Evolutionary conservation across 2,329 filamentous ascomycete genomes (phyloP), one percentile per base, ranked within the genome.

Genomic region (Pseudocercospora ulei): DNA sequence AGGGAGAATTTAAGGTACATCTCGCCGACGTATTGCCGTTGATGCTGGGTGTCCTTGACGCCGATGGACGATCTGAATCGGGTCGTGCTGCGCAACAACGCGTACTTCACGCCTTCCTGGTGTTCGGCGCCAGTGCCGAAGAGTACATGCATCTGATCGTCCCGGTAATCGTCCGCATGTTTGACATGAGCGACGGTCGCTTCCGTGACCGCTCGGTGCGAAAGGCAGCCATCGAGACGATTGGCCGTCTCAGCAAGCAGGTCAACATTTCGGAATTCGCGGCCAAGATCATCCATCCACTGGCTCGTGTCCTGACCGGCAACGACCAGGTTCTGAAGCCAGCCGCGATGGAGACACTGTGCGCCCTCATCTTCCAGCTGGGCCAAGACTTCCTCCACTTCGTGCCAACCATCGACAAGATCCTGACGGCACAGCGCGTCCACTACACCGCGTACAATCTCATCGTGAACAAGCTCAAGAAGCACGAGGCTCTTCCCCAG

Each of bases 101-200:
- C 52, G 87, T 98, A 3, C 69, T 99, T 14, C 90, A 96, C 58
- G 87, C 88, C 0, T 94, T 99, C 61, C 67, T 98, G 17, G 83
- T 98, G 0, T 98, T 98, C 58, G 92, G 92, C 1, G 80, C 87
- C 0, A 96, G 87, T 56, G 83, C 82, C 7, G 90, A 98, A 59
- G 90, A 98, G 60, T 98, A 98, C 61, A 98, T 98, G 90, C 90
- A 98, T 59, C 71, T 98, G 36, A 96, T 99, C 50, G 84, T 98
- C 35, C 90, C 90, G 0, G 85, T 93, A 22, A 86, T 98, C 55
- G 87, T 98, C 5, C 78, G 82, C 28, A 82, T 94, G 33, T 96
- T 98, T 56, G 88, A 98, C 59, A 92, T 85, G 56, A 38, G 42
- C 4, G 49, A 51, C 20, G 56, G 53, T 7, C 50, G 55, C 13